Evolutionary conservation across 2,329 filamentous ascomycete species (phyloP).

Genomic region (Scopulariopsis brevicaulis): DNA sequence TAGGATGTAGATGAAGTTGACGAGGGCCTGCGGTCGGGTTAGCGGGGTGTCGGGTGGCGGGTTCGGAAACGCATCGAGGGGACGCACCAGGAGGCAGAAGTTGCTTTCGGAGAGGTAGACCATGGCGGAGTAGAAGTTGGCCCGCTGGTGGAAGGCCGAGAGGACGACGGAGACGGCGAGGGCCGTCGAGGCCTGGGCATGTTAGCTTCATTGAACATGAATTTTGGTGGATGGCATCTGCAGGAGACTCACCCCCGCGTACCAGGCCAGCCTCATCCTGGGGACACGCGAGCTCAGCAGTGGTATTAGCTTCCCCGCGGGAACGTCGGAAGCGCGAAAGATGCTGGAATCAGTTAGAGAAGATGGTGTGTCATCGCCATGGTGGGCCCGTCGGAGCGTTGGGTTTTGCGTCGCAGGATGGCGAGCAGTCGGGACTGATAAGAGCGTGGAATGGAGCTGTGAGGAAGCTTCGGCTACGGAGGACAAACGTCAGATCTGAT

Average conservation of each 20-base stretch:
- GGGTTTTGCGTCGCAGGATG: background rate
- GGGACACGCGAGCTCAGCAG: conserved; percentile 6
- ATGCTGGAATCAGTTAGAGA: background rate
- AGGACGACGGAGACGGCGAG: conserved; percentile 76
- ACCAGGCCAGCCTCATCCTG: conserved; percentile 49
- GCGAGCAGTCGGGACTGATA: background rate
- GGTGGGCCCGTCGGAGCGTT: background rate
- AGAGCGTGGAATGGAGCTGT: background rate
- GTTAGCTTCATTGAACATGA: background rate
- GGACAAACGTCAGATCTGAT: background rate
- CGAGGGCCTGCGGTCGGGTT: conserved; percentile 55
- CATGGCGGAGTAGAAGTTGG: conserved; percentile 97
- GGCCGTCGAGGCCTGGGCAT: conserved; percentile 59
- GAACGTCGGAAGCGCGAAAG: background rate
- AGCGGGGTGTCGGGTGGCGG: background rate
- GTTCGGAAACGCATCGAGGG: background rate
- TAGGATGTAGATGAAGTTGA: conserved; percentile 77
- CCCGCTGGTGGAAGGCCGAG: conserved; percentile 85
- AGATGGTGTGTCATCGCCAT: background rate
- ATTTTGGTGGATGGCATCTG: background rate
- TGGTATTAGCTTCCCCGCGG: background rate
- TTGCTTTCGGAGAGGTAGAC: conserved; percentile 96
- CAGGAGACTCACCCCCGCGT: conserved; percentile 43
- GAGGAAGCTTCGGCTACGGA: background rate
- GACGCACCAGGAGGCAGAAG: conserved; percentile 75